Evolutionary conservation across 139 green algal species (phyloP).

Genomic region (Volvox reticuliferus): DNA sequence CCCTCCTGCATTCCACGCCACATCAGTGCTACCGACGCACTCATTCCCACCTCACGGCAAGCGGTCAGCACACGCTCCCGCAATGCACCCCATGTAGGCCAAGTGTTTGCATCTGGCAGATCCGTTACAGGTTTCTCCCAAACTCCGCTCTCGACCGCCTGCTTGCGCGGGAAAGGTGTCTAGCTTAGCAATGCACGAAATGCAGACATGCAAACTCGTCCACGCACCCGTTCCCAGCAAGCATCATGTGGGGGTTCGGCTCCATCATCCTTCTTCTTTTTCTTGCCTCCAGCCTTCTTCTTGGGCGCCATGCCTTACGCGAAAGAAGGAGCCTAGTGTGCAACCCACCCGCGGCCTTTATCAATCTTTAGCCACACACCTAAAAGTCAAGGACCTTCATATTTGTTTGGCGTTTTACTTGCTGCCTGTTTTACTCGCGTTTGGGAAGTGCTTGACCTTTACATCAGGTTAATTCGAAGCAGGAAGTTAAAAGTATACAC

Average conservation of each 20-base stretch:
- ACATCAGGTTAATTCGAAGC: too few species aligned
- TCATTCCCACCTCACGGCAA: conserved; percentile 68
- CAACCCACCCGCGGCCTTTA: background rate
- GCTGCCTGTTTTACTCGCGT: too few species aligned
- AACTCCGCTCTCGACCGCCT: conserved; percentile 75
- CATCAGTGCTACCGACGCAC: too few species aligned
- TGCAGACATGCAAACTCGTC: background rate
- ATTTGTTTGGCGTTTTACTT: too few species aligned
- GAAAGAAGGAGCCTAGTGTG: background rate
- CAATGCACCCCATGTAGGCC: conserved; percentile 85
- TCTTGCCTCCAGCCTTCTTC: conserved; percentile 64
- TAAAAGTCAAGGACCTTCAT: too few species aligned
- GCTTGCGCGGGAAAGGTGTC: background rate
- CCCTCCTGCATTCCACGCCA: too few species aligned
- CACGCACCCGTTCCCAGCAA: conserved; percentile 75
- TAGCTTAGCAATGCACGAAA: background rate
- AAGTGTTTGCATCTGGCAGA: conserved; percentile 82
- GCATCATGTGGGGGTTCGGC: conserved; percentile 77
- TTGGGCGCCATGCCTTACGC: conserved; percentile 55
- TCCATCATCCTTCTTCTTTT: conserved; percentile 75
- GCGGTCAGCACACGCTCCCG: conserved; percentile 78
- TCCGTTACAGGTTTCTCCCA: conserved; percentile 76
- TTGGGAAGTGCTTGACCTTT: too few species aligned
- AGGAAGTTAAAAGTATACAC: too few species aligned
- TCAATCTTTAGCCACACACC: background rate